Evolutionary conservation across 176 grass and related monocot species (phyloP).

Genomic region (Carex kokanica): DNA sequence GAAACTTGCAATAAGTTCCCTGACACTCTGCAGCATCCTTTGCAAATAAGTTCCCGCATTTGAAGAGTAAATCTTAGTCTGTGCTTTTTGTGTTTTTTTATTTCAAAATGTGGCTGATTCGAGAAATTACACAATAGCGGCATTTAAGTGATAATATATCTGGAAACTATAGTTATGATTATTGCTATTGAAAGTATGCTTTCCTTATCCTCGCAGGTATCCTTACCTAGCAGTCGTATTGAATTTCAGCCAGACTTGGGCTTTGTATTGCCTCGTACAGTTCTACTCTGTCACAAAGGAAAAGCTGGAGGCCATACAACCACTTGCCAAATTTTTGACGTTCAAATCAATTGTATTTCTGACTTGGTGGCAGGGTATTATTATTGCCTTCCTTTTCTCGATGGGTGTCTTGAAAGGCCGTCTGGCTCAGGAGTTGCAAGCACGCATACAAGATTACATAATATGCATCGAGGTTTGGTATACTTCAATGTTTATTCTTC

Average conservation of each 20-base stretch:
- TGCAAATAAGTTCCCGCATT: neutral
- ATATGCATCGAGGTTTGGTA: slow-evolving; percentile 93
- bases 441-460: slow-evolving; percentile 90
- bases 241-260: slow-evolving; percentile 99
- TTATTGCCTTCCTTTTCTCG: slow-evolving; percentile 94
- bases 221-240: slow-evolving; percentile 92
- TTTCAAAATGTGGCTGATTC: neutral
- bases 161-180: neutral
- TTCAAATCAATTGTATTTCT: slow-evolving; percentile 99
- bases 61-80: neutral
- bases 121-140: neutral
- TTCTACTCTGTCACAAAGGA: slow-evolving; percentile 92
- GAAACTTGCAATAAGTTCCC: neutral
- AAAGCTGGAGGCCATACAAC: slow-evolving; percentile 88
- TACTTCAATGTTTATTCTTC: slow-evolving; percentile 10
- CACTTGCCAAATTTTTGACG: slow-evolving; percentile 90
- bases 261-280: slow-evolving; percentile 95
- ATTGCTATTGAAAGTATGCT: neutral
- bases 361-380: slow-evolving; percentile 99
- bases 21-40: neutral
- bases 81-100: neutral
- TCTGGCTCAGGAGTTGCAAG: slow-evolving; percentile 83
- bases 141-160: neutral
- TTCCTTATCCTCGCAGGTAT: slow-evolving; percentile 52
- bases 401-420: slow-evolving; percentile 86